These are phyloP conservation scores for Tranzscheliella williamsii DNA, from an alignment of 1,284 basidiomycete species.

Conservation along the genomic window DNA sequence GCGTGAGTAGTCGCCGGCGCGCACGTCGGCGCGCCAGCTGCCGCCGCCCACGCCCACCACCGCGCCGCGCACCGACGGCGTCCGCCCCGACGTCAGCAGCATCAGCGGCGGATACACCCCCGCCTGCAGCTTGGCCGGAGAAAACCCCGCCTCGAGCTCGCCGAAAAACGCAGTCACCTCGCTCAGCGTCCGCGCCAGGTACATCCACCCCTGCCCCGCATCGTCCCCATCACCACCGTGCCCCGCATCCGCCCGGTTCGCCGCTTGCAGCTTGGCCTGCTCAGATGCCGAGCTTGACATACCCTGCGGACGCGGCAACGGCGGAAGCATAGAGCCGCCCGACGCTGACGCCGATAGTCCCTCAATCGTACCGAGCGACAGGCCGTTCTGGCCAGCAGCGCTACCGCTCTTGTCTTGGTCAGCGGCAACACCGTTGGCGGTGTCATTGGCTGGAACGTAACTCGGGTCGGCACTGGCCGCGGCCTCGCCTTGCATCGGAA, in stretches of 20 bases:
- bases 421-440: constrained; percentile 2
- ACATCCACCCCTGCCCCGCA: constrained; percentile 15
- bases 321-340: too few species aligned
- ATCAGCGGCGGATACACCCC: constrained; percentile 56
- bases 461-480: background rate
- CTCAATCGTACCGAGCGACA: constrained; percentile 26
- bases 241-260: constrained; percentile 18
- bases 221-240: constrained; percentile 12
- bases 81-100: constrained; percentile 50
- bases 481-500: too few species aligned
- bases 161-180: constrained; percentile 49
- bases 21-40: constrained; percentile 28
- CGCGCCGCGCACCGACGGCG: constrained; percentile 56
- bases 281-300: constrained; percentile 1
- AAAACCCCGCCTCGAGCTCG: constrained; percentile 44
- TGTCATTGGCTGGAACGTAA: too few species aligned
- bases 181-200: constrained; percentile 30
- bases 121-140: constrained; percentile 4
- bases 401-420: constrained; percentile 1
- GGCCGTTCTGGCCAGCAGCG: constrained; percentile 24
- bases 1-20: constrained; percentile 33
- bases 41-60: constrained; percentile 33
- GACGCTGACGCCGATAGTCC: constrained; percentile 8
- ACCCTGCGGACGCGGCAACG: too few species aligned
- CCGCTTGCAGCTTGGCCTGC: constrained; percentile 15